Percentiles rank a stretch among this genome's conserved stretches.
Evolutionary conservation across 164 flowering plant species (phyloP).

Genomic region (Aristolochia fimbriata): DNA sequence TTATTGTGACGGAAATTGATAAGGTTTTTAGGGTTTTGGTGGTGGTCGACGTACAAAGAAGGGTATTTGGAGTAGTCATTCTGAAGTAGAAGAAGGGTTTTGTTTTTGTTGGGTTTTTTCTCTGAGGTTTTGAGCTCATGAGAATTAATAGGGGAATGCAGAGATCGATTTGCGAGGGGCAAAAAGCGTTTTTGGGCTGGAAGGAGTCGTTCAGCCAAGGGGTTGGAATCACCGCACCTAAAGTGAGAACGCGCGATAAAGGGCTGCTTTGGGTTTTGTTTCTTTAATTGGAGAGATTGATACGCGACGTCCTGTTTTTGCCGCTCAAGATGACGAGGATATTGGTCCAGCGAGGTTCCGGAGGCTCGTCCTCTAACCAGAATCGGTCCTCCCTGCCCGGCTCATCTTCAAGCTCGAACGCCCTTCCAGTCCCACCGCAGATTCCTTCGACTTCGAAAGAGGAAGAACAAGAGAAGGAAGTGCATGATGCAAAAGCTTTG

Average conservation of each 20-base stretch:
- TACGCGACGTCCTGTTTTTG: neutral
- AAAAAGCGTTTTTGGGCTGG: slow-evolving; percentile 35
- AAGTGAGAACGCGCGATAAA: slow-evolving; percentile 84
- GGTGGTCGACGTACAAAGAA: neutral
- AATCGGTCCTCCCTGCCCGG: slow-evolving; percentile 40
- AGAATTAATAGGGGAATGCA: slow-evolving; percentile 99
- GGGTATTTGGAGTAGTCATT: slow-evolving; percentile 19
- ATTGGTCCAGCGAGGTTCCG: slow-evolving; percentile 75
- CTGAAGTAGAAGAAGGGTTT: slow-evolving; percentile 19
- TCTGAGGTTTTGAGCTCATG: slow-evolving; percentile 65
- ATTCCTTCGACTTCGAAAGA: slow-evolving; percentile 31
- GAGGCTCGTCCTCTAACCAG: slow-evolving; percentile 57
- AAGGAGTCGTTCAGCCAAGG: slow-evolving; percentile 56
- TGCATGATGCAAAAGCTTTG: slow-evolving; percentile 25
- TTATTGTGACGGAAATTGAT: neutral
- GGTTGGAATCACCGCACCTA: slow-evolving; percentile 59
- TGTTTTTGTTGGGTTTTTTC: slow-evolving; percentile 25
- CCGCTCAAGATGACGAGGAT: slow-evolving; percentile 65
- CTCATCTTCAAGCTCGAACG: slow-evolving; percentile 36
- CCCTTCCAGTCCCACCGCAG: slow-evolving; percentile 17
- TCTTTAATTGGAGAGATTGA: slow-evolving; percentile 19
- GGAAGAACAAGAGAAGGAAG: slow-evolving; percentile 46
- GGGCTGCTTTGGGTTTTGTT: slow-evolving; percentile 15
- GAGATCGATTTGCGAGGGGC: slow-evolving; percentile 56
- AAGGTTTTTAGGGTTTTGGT: neutral